Percentiles rank a stretch among this genome's conserved stretches.
Evolutionary conservation across 345 rosid species (phyloP).

Genomic region (Syzygium grande): DNA sequence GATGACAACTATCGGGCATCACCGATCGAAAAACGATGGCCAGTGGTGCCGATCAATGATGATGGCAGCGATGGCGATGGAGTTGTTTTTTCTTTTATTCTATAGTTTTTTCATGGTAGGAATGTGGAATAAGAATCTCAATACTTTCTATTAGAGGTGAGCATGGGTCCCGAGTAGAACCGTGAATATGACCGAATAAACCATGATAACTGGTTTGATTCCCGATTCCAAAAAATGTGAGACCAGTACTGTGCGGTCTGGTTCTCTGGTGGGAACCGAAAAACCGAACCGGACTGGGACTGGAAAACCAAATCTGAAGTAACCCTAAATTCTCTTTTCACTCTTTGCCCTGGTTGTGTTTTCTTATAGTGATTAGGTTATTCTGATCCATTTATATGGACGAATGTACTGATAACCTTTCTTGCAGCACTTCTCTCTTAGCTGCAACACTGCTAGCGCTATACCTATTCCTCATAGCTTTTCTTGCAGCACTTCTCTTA

Average conservation of each 20-base stretch:
- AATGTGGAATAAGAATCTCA: background rate
- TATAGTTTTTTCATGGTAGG: background rate
- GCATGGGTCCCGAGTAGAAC: rapidly evolving
- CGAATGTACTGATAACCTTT: background rate
- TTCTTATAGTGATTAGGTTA: background rate
- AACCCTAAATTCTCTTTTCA: background rate
- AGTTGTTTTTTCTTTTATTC: background rate
- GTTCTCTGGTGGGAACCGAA: background rate
- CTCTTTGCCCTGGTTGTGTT: background rate
- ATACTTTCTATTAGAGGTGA: background rate
- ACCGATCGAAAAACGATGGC: background rate
- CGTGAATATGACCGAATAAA: background rate
- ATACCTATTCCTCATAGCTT: background rate
- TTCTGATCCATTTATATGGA: background rate
- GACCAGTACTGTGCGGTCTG: background rate
- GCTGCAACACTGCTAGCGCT: background rate
- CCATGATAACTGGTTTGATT: background rate
- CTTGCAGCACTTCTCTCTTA: background rate
- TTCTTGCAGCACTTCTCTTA: background rate
- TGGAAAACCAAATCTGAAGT: background rate
- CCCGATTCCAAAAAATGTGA: background rate
- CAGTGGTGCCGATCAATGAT: too few relatives aligned
- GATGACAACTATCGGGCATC: background rate
- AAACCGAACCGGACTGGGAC: background rate
- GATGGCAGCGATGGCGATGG: background rate